Evolutionary conservation across 1,284 basidiomycete species (phyloP).

Genomic region (Pseudozyma flocculosa): DNA sequence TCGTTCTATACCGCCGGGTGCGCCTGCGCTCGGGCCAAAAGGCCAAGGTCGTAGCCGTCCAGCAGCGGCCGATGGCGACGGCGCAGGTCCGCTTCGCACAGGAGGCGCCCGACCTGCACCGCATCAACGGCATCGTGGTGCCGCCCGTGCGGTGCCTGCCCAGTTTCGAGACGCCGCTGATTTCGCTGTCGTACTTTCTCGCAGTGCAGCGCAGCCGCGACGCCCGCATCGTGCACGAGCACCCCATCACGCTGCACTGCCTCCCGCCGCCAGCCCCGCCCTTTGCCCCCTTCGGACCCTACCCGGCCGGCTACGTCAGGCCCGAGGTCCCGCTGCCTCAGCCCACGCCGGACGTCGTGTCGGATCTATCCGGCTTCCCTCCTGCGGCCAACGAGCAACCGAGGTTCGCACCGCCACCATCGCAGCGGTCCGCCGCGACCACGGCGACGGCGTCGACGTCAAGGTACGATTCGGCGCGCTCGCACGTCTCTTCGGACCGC

Average conservation of each 20-base stretch:
- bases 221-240: conserved; percentile 13
- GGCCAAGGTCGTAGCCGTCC: conserved; percentile 15
- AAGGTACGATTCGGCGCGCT: no score
- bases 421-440: no score
- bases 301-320: conserved; percentile 7
- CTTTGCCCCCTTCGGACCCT: conserved; percentile 9
- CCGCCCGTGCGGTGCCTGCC: conserved; percentile 37
- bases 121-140: conserved; percentile 27
- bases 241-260: conserved; percentile 13
- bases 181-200: conserved; percentile 44
- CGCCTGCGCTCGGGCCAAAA: conserved; percentile 13
- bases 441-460: no score
- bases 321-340: no score
- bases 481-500: no score
- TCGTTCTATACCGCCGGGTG: conserved; percentile 16
- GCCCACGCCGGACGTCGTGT: no score
- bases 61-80: conserved; percentile 17
- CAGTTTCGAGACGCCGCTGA: conserved; percentile 25
- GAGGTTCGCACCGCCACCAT: no score
- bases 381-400: no score
- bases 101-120: conserved; percentile 10
- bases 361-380: no score
- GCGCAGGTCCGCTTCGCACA: conserved; percentile 10
- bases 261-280: conserved; percentile 19
- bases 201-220: conserved; percentile 26